phyloP scores from a whole-genome alignment of 1,284 basidiomycete species.

The Boletus hoseneyae region DNA sequence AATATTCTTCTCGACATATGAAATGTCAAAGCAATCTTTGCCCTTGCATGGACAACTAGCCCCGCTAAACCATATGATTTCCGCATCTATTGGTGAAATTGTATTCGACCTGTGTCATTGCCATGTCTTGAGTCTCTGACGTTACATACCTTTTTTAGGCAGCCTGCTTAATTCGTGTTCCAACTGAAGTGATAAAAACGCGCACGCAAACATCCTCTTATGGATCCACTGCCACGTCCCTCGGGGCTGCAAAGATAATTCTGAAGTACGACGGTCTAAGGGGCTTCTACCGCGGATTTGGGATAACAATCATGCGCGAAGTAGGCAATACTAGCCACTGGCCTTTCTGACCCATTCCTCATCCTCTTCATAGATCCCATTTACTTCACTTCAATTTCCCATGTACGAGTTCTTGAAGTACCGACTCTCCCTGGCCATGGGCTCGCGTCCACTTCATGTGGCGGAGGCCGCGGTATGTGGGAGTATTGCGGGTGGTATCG shows the following conservation, averaged over 20 bases:
- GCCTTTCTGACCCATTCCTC: neutral
- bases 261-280: conserved; percentile 56
- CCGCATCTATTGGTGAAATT: conserved; percentile 82
- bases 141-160: conserved; percentile 49
- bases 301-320: conserved; percentile 76
- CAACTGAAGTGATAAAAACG: conserved; percentile 92
- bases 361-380: conserved; percentile 71
- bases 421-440: conserved; percentile 48
- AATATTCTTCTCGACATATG: conserved; percentile 94
- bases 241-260: conserved; percentile 46
- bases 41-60: conserved; percentile 57
- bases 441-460: conserved; percentile 60
- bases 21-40: conserved; percentile 76
- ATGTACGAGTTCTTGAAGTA: conserved; percentile 89
- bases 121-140: conserved; percentile 15
- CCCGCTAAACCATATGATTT: conserved; percentile 75
- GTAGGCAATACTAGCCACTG: conserved; percentile 36
- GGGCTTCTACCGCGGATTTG: conserved; percentile 81
- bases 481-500: conserved; percentile 85
- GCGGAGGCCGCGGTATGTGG: conserved; percentile 92
- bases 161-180: conserved; percentile 90
- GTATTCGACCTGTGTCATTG: conserved; percentile 43
- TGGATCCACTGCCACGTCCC: conserved; percentile 50
- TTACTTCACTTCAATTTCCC: conserved; percentile 97
- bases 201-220: conserved; percentile 76